These are phyloP conservation scores for Naganishia sp. DNA, from an alignment of 1,284 basidiomycete genomes.

Conservation along the genomic window DNA sequence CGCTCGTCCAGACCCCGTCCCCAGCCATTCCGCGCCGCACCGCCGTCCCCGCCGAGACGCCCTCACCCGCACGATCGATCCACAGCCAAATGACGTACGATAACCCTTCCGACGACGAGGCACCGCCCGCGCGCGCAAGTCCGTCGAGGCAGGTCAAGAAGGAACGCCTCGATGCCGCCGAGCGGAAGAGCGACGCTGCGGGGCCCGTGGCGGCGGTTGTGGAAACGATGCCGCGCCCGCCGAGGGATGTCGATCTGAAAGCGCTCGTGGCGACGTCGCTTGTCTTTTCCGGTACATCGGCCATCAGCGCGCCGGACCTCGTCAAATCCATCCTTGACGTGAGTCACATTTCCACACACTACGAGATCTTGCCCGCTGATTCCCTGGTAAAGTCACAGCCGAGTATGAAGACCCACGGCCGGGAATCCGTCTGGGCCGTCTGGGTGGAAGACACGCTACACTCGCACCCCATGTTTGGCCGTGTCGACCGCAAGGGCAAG, in stretches of 20 bases:
- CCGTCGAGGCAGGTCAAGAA: constrained; percentile 8
- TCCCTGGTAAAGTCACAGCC: constrained; percentile 44
- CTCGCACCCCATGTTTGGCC: constrained; percentile 52
- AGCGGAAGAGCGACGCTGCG: background rate
- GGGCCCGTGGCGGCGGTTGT: constrained; percentile 16
- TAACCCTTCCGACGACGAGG: constrained; percentile 7
- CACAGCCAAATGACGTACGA: constrained; percentile 29
- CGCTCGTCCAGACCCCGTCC: constrained; percentile 7
- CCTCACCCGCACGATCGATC: constrained; percentile 25
- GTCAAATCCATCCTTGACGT: constrained; percentile 53
- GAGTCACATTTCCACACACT: constrained; percentile 31
- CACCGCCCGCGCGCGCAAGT: background rate
- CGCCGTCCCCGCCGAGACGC: background rate
- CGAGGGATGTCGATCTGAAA: constrained; percentile 44
- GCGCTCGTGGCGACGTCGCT: constrained; percentile 52
- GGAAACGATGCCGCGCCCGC: constrained; percentile 35
- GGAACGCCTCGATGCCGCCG: constrained; percentile 7
- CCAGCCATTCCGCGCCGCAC: background rate
- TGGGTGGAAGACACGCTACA: constrained; percentile 48
- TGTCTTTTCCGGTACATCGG: constrained; percentile 54
- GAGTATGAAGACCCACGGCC: constrained; percentile 43
- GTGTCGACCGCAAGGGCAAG: constrained; percentile 52
- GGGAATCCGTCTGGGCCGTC: constrained; percentile 44
- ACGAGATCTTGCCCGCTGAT: background rate
- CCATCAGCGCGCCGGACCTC: constrained; percentile 51